These are phyloP conservation scores for Trichoderma sp. DNA, from an alignment of 2,329 filamentous ascomycete species.

Conservation along the genomic window DNA sequence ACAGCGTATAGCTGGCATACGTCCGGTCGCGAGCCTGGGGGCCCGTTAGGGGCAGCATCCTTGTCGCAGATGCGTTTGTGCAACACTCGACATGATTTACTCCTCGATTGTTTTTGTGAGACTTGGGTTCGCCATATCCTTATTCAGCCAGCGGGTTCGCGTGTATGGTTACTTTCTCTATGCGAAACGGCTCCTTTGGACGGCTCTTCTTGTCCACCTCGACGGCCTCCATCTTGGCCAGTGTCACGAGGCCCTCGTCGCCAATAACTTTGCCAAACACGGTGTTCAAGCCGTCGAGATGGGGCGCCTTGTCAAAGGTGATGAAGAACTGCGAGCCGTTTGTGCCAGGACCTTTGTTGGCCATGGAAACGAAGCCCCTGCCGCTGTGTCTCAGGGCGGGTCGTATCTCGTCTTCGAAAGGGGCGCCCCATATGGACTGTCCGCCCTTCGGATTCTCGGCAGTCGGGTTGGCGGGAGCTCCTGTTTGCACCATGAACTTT, in stretches of 20 bases:
- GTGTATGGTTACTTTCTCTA: slow-evolving; percentile 70
- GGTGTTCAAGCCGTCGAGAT: slow-evolving; percentile 81
- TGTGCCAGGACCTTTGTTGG: slow-evolving; percentile 70
- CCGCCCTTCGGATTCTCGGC: slow-evolving; percentile 65
- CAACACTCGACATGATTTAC: not conserved
- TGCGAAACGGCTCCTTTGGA: slow-evolving; percentile 64
- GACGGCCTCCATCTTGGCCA: slow-evolving; percentile 69
- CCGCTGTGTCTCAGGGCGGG: slow-evolving; percentile 66
- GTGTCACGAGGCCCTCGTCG: slow-evolving; percentile 61
- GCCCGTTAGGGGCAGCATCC: not conserved
- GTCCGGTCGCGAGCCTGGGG: not conserved
- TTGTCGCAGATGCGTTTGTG: not conserved
- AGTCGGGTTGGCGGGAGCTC: slow-evolving; percentile 56
- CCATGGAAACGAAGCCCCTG: slow-evolving; percentile 73
- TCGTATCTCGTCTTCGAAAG: slow-evolving; percentile 79
- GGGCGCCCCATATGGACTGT: slow-evolving; percentile 68
- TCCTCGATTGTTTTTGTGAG: not conserved
- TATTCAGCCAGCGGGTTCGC: slow-evolving; percentile 72
- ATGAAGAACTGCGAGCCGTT: slow-evolving; percentile 84
- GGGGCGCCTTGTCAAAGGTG: slow-evolving; percentile 71
- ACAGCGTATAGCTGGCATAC: not conserved
- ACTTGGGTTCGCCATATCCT: slow-evolving; percentile 23
- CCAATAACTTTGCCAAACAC: slow-evolving; percentile 75
- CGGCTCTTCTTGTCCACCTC: slow-evolving; percentile 76
- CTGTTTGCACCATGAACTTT: slow-evolving; percentile 77